Evolutionary conservation across 257 asterid species (phyloP).

Genomic region (Solanum medicagineum): DNA sequence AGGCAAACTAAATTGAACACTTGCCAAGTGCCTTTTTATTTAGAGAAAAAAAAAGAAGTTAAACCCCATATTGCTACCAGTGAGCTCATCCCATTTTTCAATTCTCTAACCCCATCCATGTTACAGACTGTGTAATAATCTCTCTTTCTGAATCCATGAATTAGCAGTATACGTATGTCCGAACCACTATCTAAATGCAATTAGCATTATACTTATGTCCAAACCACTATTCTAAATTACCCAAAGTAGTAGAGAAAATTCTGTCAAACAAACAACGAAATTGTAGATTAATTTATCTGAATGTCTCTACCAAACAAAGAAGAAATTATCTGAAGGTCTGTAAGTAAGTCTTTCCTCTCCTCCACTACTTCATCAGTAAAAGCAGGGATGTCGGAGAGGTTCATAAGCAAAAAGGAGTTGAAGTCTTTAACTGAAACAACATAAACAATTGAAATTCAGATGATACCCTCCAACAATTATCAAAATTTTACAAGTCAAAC

Average conservation of each 20-base stretch:
- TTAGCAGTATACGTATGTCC: not conserved
- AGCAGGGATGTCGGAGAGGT: not conserved
- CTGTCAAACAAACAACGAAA: not conserved
- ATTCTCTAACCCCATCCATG: not conserved
- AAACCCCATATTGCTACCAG: not conserved
- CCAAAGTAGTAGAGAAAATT: not conserved
- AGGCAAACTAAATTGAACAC: not conserved
- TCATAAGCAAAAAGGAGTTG: not conserved
- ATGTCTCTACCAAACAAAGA: not conserved
- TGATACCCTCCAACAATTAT: not conserved
- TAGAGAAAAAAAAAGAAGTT: not conserved
- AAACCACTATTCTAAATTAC: not conserved
- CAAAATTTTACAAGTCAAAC: not conserved
- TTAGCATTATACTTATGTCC: not conserved
- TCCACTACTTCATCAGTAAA: not conserved
- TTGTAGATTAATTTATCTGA: not conserved
- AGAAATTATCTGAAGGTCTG: not conserved
- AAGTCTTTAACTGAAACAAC: not conserved
- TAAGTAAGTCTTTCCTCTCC: not conserved
- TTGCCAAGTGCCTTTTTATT: not conserved
- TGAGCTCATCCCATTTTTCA: not conserved
- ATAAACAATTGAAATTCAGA: not conserved
- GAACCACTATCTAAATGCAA: not conserved
- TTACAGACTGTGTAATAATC: not conserved
- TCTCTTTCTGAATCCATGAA: not conserved